Conservation (phyloP, 2,329 filamentous ascomycete genomes). For the Phaeosphaeriaceae sp. region DNA sequence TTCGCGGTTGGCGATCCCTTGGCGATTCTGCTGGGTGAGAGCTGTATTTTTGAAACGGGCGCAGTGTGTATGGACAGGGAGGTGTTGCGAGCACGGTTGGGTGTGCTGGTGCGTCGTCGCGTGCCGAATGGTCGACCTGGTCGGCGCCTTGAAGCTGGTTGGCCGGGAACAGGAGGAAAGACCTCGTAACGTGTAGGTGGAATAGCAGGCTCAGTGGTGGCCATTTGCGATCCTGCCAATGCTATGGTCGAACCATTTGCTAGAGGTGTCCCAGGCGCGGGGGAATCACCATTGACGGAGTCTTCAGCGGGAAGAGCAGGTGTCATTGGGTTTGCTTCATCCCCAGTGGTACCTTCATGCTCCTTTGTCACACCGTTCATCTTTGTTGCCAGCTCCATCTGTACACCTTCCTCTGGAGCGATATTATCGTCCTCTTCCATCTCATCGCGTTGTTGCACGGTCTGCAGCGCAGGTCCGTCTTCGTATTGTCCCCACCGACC, state of each 20-base stretch:
- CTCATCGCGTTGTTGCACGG: constrained; percentile 86
- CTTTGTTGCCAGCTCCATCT: constrained; percentile 42
- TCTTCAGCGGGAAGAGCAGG: constrained; percentile 36
- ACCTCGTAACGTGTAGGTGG: constrained; percentile 78
- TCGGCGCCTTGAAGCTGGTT: constrained; percentile 43
- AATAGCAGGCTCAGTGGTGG: constrained; percentile 56
- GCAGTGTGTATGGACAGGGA: constrained; percentile 39
- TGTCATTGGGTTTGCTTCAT: constrained; percentile 22
- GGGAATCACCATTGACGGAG: constrained; percentile 38
- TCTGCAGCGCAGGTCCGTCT: constrained; percentile 78
- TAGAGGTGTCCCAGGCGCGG: constrained; percentile 40
- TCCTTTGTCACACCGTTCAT: constrained; percentile 28
- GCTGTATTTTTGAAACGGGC: constrained; percentile 39
- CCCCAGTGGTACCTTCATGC: constrained; percentile 15
- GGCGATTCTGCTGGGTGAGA: constrained; percentile 37
- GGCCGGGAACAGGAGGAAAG: constrained; percentile 71
- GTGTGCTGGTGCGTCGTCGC: constrained; percentile 45
- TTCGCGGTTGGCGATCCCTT: constrained; percentile 41
- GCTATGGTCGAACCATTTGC: constrained; percentile 39
- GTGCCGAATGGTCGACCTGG: constrained; percentile 48
- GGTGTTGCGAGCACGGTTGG: constrained; percentile 35
- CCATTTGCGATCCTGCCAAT: constrained; percentile 37
- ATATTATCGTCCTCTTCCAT: constrained; percentile 56
- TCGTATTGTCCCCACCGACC: constrained; percentile 85
- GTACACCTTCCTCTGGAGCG: constrained; percentile 53